Conservation (phyloP, 768 basidiomycete genomes). For the Amanita thiersii region DNA sequence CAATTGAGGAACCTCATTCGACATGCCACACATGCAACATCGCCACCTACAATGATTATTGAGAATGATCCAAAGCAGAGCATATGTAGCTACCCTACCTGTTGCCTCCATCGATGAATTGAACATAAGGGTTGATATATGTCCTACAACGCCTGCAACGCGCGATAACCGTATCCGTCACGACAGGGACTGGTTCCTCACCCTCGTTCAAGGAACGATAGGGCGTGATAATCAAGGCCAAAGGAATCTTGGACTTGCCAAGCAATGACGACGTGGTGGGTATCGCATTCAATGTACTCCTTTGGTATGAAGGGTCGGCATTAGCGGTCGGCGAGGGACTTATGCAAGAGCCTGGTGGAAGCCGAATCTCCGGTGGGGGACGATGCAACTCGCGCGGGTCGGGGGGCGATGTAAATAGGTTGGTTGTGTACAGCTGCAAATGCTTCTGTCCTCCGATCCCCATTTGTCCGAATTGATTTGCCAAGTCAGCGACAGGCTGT, state of each 20-base stretch:
- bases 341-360: slow-evolving; percentile 79
- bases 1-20: slow-evolving; percentile 95
- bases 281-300: slow-evolving; percentile 86
- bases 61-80: background rate
- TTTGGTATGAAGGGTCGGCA: slow-evolving; percentile 86
- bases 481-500: slow-evolving; percentile 54
- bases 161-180: slow-evolving; percentile 91
- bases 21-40: slow-evolving; percentile 98
- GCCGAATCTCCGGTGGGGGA: slow-evolving; percentile 82
- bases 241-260: slow-evolving; percentile 84
- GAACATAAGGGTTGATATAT: slow-evolving; percentile 96
- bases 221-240: slow-evolving; percentile 84
- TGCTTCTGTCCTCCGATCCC: slow-evolving; percentile 71
- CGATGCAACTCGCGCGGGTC: slow-evolving; percentile 78
- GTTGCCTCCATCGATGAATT: slow-evolving; percentile 96
- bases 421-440: slow-evolving; percentile 76
- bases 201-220: slow-evolving; percentile 83
- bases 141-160: slow-evolving; percentile 93
- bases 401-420: slow-evolving; percentile 87
- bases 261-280: slow-evolving; percentile 85
- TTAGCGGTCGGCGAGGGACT: slow-evolving; percentile 75
- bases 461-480: slow-evolving; percentile 89
- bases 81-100: slow-evolving; percentile 36
- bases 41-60: slow-evolving; percentile 62
- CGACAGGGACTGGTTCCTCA: slow-evolving; percentile 79